Base-by-base conservation (phyloP, 495 filamentous ascomycete genomes). In the Penicillium samsonianum region DNA sequence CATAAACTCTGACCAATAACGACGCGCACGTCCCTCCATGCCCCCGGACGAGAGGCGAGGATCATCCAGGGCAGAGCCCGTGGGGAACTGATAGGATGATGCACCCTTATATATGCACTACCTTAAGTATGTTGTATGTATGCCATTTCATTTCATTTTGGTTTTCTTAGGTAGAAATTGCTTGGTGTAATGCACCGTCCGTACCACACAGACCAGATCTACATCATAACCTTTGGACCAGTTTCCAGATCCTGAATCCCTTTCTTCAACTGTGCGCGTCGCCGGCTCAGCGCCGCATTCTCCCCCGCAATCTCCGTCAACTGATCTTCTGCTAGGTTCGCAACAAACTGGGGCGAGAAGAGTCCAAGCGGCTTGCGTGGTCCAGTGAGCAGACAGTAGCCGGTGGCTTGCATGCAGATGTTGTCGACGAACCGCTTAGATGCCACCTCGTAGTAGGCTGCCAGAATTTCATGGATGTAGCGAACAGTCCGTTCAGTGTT, bases 1-100 rank as follows among this genome's bases (percentile, higher is more conserved):
- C 0, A 0, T 11, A 22, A 5, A 2, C 1, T 26, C 22, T 45
- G 53, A 57, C 74, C 74, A 78, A 78, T 78, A 63, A 67, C 55
- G 55, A 38, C 20, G 20, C 41, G 53, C 58, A 59, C 58, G 65
- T 75, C 72, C 76, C 73, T 77, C 74, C 74, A 76, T 74, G 73
- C 63, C 50, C 68, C 64, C 67, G 35, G 63, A 70, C 48, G 65
- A 73, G 65, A 73, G 70, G 69, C 51, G 53, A 54, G 54, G 55
- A 52, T 57, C 58, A 60, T 42, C 14, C 41, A 54, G 52, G 52
- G 41, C 51, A 33, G 17, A 23, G 30, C 51, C 51, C 51, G 51
- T 53, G 51, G 37, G 25, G 28, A 31, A 33, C 8, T 33, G 51
- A 53, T 44, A 53, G 51, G 51, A 23, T 30, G 38, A 43, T 23